Base-by-base conservation (phyloP, 805 yeast species). In the Yamadazyma tumulicola region DNA sequence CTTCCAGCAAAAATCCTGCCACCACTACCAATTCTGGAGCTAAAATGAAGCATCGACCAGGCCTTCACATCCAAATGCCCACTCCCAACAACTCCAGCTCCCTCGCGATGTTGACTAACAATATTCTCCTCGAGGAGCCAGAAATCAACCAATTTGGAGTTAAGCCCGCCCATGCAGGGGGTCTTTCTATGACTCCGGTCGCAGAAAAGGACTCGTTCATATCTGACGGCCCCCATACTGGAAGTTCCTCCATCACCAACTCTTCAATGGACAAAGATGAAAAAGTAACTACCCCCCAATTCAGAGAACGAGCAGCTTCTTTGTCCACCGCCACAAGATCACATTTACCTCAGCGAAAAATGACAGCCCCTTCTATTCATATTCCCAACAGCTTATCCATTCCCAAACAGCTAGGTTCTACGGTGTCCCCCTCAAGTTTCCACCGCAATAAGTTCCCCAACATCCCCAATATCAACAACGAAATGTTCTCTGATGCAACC, bases 111-210 rank as follows among this genome's bases (percentile, higher is more conserved):
- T 53, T 66, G 41, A 57, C 68, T 30, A 52, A 59, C 45, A 51
- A 54, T 27, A 34, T 43, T 38, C 30, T 41, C 10, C 42, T 26
- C 25, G 39, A 39, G 23, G 76, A 69, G 17, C 42, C 40, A 20
- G 77, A 67, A 23, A 69, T 72, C 34, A 78, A 82, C 53, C 85
- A 84, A 49, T 79, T 79, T 66, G 85, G 89, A 32, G 67, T 79
- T 48, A 70, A 77, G 51, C 72, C 79, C 1, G 57, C 72, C 11
- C 71, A 68, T 20, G 63, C 70, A 36, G 54, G 73, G 3, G 79
- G 85, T 1, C 62, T 79, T 47, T 75, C 85, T 0, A 84, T 85
- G 93, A 85, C 94, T 0, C 94, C 93, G 2, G 77, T 84, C 4
- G 72, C 85, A 2, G 94, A 85, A 46, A 79, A 56, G 35, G 69